These are phyloP conservation scores for Globisporangium spiculum DNA, from an alignment of 352 stramenopile species.

Conservation along the genomic window DNA sequence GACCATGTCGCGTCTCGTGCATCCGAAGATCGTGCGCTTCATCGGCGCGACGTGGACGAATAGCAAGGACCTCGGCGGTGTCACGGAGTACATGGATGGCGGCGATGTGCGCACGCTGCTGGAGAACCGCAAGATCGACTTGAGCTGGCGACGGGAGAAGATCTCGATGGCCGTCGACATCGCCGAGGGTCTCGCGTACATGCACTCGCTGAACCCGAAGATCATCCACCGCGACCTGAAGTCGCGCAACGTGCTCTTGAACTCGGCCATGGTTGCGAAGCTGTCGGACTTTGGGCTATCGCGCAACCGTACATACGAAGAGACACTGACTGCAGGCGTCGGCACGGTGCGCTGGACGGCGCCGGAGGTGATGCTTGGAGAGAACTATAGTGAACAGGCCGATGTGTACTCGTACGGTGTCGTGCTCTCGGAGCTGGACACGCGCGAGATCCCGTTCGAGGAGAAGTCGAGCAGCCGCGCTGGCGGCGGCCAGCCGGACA, in stretches of 20 bases:
- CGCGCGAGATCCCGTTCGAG: constrained; percentile 85
- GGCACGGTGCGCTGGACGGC: constrained; percentile 85
- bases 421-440: constrained; percentile 84
- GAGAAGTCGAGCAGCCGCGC: constrained; percentile 75
- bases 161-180: constrained; percentile 85
- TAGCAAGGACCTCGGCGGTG: constrained; percentile 65
- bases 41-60: constrained; percentile 84
- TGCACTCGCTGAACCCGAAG: constrained; percentile 80
- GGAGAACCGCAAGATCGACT: constrained; percentile 76
- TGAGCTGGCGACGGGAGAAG: constrained; percentile 82
- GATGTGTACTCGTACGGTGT: constrained; percentile 90
- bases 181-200: constrained; percentile 74
- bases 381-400: constrained; percentile 85
- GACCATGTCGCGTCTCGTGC: constrained; percentile 76
- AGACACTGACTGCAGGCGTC: constrained; percentile 80
- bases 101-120: constrained; percentile 80
- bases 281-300: constrained; percentile 83
- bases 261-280: constrained; percentile 78
- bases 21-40: constrained; percentile 86
- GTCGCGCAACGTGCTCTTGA: constrained; percentile 80
- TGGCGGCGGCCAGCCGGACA: constrained; percentile 54
- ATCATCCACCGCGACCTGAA: constrained; percentile 87
- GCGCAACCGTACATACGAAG: constrained; percentile 82
- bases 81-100: constrained; percentile 88
- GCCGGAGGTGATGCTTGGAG: constrained; percentile 84